Evolutionary conservation across 768 basidiomycete genomes (phyloP), one percentile per base, ranked within the genome.

Genomic region (Gyrodon lividus): DNA sequence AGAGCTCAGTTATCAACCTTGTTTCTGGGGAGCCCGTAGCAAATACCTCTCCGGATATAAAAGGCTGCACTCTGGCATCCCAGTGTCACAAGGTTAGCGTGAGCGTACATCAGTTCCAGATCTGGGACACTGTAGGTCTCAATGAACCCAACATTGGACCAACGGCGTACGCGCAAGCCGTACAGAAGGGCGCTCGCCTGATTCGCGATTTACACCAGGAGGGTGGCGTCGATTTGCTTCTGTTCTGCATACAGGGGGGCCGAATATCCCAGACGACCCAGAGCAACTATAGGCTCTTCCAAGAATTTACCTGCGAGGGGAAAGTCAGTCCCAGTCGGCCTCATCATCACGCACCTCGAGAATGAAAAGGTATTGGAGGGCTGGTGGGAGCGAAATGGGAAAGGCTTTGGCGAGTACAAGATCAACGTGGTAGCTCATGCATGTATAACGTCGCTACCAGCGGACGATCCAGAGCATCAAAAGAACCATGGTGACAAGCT

Each of bases 321-420:
- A 52, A 65, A n/a, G n/a, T n/a, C n/a, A 39, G 71, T 76, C 7
- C 74, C 76, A 3, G 63, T 71, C n/a, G 64, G 72, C 1, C 50
- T 77, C 13, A 63, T 71, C 6, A 59, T 77, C 31, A 76, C 74
- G 3, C 68, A 72, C 24, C 66, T 77, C 9, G 75, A 74, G 48
- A n/a, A 39, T 31, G 14, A 46, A 16, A 38, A 31, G 7, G 46
- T 39, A 5, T 71, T 70, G 70, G 68, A 71, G 31, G 34, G 48
- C 8, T 71, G 71, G 70, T 71, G 70, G 70, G 44, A 41, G 9
- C n/a, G 10, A 23, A 59, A 71, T 20, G 51, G 55, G 6, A 31
- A 43, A 13, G 31, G 14, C 5, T 60, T 70, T 46, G 43, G n/a
- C 22, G 23, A 45, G 7, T 30, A 65, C 41, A 55, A 48, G 35